Percentiles rank a stretch among this genome's conserved stretches.
These are phyloP conservation scores for Vaccinium vitisidaea DNA, from an alignment of 148 eudicot species.

Conservation along the genomic window DNA sequence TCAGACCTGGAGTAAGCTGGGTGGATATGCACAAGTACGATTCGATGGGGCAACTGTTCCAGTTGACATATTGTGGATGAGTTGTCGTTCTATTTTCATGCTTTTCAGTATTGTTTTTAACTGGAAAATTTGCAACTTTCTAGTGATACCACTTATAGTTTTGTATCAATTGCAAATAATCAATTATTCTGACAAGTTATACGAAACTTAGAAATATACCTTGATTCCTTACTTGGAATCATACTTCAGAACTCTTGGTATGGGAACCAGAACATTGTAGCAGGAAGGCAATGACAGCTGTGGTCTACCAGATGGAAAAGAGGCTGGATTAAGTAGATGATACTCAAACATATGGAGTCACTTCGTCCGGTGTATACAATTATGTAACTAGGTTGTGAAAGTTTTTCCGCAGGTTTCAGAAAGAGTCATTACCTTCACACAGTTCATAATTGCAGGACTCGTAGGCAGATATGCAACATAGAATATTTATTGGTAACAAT, in stretches of 20 bases:
- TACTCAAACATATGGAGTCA: background rate
- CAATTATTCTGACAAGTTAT: background rate
- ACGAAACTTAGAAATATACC: background rate
- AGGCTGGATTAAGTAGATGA: background rate
- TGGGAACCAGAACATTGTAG: background rate
- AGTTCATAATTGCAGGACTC: background rate
- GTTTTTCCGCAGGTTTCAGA: background rate
- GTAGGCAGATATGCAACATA: background rate
- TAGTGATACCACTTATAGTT: background rate
- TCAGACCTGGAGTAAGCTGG: constrained; percentile 96
- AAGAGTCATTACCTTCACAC: background rate
- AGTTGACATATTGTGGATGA: background rate
- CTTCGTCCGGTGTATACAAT: background rate
- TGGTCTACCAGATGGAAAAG: background rate
- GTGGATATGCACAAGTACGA: constrained; percentile 95
- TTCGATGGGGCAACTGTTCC: background rate
- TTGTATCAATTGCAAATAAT: background rate
- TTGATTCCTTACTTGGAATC: background rate
- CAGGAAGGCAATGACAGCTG: background rate
- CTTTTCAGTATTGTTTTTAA: background rate
- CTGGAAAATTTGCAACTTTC: background rate
- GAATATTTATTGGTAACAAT: background rate
- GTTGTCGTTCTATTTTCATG: constrained; percentile 1
- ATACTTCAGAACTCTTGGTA: background rate
- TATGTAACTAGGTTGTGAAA: background rate